Conservation (phyloP, 768 basidiomycete species). For the Agrocybe pediades region DNA sequence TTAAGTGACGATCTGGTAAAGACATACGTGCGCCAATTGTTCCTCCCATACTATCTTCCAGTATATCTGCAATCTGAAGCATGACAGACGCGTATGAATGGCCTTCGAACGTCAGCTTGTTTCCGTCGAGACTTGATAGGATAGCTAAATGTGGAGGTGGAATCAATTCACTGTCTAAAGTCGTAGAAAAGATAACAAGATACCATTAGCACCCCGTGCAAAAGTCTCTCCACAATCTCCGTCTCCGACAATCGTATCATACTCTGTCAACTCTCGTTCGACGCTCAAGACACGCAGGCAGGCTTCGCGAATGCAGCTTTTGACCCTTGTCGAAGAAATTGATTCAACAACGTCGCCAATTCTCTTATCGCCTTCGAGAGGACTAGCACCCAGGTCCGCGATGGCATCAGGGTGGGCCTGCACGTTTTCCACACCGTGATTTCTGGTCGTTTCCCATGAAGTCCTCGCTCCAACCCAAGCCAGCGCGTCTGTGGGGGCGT, state of each 20-base stretch:
- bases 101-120: slow-evolving; percentile 16
- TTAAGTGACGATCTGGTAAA: background rate
- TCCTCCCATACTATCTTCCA: slow-evolving; percentile 58
- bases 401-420: no score
- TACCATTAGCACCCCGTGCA: slow-evolving; percentile 40
- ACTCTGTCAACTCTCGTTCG: slow-evolving; percentile 54
- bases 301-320: slow-evolving; percentile 34
- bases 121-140: slow-evolving; percentile 6
- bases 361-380: no score
- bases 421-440: background rate
- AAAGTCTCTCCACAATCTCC: slow-evolving; percentile 67
- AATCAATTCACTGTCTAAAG: background rate
- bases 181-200: background rate
- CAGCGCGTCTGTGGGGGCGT: slow-evolving; percentile 42
- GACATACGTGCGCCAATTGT: slow-evolving; percentile 52
- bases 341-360: no score
- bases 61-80: slow-evolving; percentile 35
- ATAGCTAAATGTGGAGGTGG: slow-evolving; percentile 6
- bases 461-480: slow-evolving; percentile 40
- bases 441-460: slow-evolving; percentile 23
- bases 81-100: slow-evolving; percentile 21
- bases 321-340: background rate
- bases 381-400: no score
- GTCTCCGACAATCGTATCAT: slow-evolving; percentile 63
- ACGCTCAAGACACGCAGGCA: slow-evolving; percentile 43